Evolutionary conservation across 73 alveolate species (phyloP).

Genomic region (Tetrahymena malaccensis): DNA sequence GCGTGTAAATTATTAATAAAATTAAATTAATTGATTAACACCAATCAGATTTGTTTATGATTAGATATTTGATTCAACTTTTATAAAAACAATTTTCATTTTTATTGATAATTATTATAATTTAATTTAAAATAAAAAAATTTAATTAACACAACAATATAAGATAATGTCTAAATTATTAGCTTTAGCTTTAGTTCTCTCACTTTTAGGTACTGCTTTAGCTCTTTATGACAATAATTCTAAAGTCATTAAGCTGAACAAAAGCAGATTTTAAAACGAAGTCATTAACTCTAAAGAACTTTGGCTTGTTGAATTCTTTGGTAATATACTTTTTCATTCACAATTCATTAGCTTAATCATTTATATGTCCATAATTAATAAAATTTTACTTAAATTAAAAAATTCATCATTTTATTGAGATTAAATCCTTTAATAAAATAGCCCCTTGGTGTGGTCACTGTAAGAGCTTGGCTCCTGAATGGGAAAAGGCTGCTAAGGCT

Average conservation of each 20-base stretch:
- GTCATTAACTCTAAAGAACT: slow-evolving; percentile 73
- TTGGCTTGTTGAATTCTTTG: slow-evolving; percentile 86
- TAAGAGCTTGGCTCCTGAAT: slow-evolving; percentile 84
- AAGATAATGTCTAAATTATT: not conserved
- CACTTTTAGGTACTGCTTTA: not conserved
- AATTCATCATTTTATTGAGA: not conserved
- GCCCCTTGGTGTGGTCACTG: slow-evolving; percentile 99
- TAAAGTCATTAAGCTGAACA: slow-evolving; percentile 64
- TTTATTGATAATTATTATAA: not conserved
- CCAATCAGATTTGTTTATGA: not conserved
- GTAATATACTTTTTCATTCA: not conserved
- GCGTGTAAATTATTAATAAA: not conserved
- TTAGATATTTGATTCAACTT: not conserved
- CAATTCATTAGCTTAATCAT: not conserved
- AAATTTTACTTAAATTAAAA: too few species aligned
- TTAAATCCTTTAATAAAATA: not conserved
- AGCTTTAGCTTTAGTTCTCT: not conserved
- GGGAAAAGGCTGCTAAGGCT: slow-evolving; percentile 92
- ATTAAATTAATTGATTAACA: not conserved
- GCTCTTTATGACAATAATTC: slow-evolving; percentile 57
- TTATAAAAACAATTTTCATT: not conserved
- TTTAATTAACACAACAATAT: not conserved
- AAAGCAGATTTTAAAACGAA: slow-evolving; percentile 60
- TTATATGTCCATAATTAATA: too few species aligned
- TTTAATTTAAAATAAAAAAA: not conserved